Conservation (phyloP, 805 yeast species). For the Yueomyces sinensis region DNA sequence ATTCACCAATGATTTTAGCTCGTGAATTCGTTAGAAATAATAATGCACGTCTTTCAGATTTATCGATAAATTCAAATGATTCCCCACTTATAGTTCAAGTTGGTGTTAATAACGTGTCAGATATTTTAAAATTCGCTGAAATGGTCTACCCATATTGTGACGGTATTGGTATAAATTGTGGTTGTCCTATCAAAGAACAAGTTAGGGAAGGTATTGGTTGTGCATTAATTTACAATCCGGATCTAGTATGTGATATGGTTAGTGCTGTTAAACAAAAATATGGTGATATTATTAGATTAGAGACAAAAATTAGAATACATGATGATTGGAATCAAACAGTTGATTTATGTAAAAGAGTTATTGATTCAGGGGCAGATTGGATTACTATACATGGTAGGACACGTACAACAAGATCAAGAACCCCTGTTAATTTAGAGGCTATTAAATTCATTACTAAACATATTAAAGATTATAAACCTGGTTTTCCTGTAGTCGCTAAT, state of each 20-base stretch:
- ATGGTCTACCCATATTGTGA: constrained; percentile 87
- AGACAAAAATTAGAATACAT: constrained; percentile 87
- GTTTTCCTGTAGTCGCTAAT: constrained; percentile 77
- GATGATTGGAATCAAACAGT: constrained; percentile 59
- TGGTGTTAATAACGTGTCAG: constrained; percentile 76
- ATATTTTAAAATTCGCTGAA: constrained; percentile 68
- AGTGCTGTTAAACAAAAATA: constrained; percentile 63
- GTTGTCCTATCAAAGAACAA: constrained; percentile 94
- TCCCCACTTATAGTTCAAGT: constrained; percentile 74
- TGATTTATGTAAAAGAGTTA: constrained; percentile 57
- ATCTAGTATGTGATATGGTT: constrained; percentile 73
- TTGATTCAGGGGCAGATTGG: constrained; percentile 82
- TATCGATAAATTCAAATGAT: constrained; percentile 64
- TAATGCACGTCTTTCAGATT: constrained; percentile 72
- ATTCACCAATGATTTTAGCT: constrained; percentile 94
- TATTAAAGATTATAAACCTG: constrained; percentile 29
- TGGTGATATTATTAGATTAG: constrained; percentile 62
- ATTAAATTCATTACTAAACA: constrained; percentile 47
- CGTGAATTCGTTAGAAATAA: constrained; percentile 83
- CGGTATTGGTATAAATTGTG: constrained; percentile 92
- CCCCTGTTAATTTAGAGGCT: constrained; percentile 74
- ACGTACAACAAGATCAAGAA: constrained; percentile 68
- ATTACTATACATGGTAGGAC: constrained; percentile 93
- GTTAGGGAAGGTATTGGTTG: constrained; percentile 95
- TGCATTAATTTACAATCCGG: constrained; percentile 77